phyloP scores from a whole-genome alignment of 306 rosid genomes.

The Trifolium fragiferum region DNA sequence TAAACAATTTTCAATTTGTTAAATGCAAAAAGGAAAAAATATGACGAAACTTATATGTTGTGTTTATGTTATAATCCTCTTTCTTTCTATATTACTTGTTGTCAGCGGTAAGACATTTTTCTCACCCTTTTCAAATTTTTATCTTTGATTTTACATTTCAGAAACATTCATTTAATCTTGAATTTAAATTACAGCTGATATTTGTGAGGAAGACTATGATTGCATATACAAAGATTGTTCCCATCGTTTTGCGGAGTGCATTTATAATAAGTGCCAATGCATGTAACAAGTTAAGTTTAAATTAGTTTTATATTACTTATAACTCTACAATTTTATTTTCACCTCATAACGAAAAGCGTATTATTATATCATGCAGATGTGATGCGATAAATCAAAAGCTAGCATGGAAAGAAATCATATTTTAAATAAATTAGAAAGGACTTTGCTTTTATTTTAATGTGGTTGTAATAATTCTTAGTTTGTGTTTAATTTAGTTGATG shows the following conservation, averaged over 20 bases:
- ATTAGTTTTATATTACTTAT: not conserved
- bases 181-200: not conserved
- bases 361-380: not conserved
- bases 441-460: too few relatives aligned
- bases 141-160: not conserved
- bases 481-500: not conserved
- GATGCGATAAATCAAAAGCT: not conserved
- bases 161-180: not conserved
- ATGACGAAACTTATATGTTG: not conserved
- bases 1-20: not conserved
- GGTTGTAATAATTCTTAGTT: not conserved
- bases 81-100: not conserved
- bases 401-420: not conserved
- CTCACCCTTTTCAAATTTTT: not conserved
- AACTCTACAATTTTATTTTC: not conserved
- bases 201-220: not conserved
- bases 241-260: not conserved
- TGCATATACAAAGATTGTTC: not conserved
- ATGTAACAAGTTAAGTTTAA: not conserved
- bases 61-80: not conserved
- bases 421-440: not conserved
- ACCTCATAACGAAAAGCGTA: not conserved
- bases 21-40: not conserved
- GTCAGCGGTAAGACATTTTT: not conserved
- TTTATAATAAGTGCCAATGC: not conserved